phyloP scores from a whole-genome alignment of 2,329 filamentous ascomycete species.

The Pestalotiopsis sp. region DNA sequence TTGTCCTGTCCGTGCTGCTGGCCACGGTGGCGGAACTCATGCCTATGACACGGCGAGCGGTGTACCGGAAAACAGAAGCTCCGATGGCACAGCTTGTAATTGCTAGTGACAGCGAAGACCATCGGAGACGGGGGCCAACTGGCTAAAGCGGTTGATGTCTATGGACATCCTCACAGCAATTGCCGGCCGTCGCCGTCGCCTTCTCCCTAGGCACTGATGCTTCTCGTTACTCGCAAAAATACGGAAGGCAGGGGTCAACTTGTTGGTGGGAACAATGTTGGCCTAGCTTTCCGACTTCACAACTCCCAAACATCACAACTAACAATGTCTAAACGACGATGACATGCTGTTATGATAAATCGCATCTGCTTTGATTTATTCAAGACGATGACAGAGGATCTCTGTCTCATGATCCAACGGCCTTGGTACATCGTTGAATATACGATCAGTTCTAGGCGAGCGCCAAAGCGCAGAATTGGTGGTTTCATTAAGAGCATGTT shows the following conservation, averaged over 20 bases:
- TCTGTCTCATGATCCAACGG: no score
- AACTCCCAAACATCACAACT: background rate
- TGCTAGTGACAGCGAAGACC: background rate
- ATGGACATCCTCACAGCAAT: no score
- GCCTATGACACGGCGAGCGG: background rate
- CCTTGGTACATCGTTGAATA: no score
- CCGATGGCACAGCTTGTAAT: background rate
- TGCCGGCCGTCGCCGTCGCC: no score
- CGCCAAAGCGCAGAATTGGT: no score
- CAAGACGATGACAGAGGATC: no score
- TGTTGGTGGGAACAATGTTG: slow-evolving; percentile 14
- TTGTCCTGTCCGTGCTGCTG: slow-evolving; percentile 21
- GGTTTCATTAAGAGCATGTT: no score
- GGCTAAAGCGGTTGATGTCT: no score
- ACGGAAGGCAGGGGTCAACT: background rate
- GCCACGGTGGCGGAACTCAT: slow-evolving; percentile 11
- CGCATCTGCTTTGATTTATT: background rate
- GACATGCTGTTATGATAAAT: background rate
- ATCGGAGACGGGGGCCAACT: no score
- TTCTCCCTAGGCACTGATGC: background rate
- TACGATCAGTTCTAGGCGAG: no score
- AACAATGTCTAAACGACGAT: background rate
- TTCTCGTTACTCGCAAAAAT: background rate
- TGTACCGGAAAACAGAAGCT: background rate
- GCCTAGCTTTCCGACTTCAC: background rate